Percentiles rank a stretch among this genome's conserved stretches.
phyloP scores from a whole-genome alignment of 106 monocot species.

The Chionographis japonica region DNA sequence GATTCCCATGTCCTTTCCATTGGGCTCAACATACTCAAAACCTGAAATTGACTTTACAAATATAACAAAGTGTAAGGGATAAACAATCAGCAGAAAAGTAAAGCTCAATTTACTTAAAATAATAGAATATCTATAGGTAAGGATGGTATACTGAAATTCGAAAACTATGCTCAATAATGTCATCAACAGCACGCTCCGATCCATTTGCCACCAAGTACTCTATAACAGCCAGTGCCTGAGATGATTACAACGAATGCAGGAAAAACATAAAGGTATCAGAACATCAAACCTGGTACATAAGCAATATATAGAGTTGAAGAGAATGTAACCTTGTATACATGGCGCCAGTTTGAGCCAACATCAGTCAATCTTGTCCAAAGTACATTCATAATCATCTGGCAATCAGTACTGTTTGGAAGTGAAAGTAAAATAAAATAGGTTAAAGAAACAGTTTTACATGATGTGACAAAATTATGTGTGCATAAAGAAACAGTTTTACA shows the following conservation, averaged over 20 bases:
- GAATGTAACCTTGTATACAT: conserved; percentile 78
- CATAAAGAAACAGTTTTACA: background rate
- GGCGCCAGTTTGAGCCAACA: conserved; percentile 74
- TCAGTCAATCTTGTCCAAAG: conserved; percentile 81
- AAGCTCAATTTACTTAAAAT: background rate
- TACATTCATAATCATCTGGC: conserved; percentile 86
- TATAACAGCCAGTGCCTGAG: conserved; percentile 78
- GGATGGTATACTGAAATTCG: conserved; percentile 66
- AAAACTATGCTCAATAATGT: conserved; percentile 74
- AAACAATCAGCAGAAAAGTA: background rate
- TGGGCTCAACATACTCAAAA: conserved; percentile 89
- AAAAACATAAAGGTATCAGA: background rate
- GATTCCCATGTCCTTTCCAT: conserved; percentile 91
- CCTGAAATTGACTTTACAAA: conserved; percentile 69
- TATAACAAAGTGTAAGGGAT: conserved; percentile 1
- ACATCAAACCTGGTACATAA: background rate
- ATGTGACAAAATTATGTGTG: too few species aligned
- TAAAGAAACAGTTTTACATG: too few species aligned
- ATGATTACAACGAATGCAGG: conserved; percentile 5
- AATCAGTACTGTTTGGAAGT: conserved; percentile 56
- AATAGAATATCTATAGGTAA: background rate
- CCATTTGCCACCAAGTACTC: conserved; percentile 95
- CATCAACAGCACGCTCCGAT: conserved; percentile 82
- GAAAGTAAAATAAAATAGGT: background rate
- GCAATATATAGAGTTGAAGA: background rate